A percentile compares a stretch with the other conserved stretches of the same genome.
Evolutionary conservation across 768 basidiomycete genomes (phyloP).

Genomic region (Pholiota molesta): DNA sequence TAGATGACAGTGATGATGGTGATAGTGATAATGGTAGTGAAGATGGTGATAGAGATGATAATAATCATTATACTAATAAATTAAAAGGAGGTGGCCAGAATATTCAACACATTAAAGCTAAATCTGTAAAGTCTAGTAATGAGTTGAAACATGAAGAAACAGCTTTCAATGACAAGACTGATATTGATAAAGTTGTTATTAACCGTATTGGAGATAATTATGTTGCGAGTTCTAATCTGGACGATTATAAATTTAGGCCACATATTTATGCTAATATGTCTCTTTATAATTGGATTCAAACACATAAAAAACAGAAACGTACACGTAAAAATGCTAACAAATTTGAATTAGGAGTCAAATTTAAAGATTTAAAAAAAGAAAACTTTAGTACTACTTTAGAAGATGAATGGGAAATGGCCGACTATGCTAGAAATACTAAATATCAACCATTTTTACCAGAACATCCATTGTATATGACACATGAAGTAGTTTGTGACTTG

Average conservation of each 20-base stretch:
- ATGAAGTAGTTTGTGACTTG: not conserved
- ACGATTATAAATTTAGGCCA: constrained; percentile 36
- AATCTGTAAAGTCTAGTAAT: no score
- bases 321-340: not conserved
- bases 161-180: not conserved
- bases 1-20: no score
- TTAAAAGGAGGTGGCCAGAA: no score
- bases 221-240: constrained; percentile 26
- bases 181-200: constrained; percentile 12
- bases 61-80: no score
- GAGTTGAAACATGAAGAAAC: no score
- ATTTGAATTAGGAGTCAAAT: not conserved
- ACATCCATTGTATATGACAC: constrained; percentile 12
- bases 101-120: no score
- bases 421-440: not conserved
- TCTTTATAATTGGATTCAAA: constrained; percentile 33
- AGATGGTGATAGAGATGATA: no score
- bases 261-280: constrained; percentile 15
- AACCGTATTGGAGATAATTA: constrained; percentile 16
- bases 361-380: not conserved
- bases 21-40: no score
- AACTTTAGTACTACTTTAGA: not conserved
- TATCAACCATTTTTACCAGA: not conserved
- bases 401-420: not conserved
- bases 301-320: constrained; percentile 1